Percentiles rank a stretch among this genome's conserved stretches.
phyloP scores from a whole-genome alignment of 176 grass and related monocot species.

The Thalia dealbata region DNA sequence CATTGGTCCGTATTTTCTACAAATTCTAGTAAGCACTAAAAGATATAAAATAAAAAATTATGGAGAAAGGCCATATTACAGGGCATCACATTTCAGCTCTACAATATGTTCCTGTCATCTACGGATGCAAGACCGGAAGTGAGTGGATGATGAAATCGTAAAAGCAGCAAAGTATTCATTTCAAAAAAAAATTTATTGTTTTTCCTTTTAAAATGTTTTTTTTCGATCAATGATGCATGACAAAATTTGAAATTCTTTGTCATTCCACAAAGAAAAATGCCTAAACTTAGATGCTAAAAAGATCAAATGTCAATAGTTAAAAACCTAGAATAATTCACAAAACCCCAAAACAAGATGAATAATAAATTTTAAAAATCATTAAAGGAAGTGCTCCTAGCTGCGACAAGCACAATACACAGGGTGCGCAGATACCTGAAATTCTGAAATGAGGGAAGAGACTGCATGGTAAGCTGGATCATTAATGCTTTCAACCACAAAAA shows the following conservation, averaged over 20 bases:
- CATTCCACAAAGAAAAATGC: neutral
- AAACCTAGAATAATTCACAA: neutral
- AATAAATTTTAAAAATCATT: too few species aligned
- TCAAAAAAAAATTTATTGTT: too few species aligned
- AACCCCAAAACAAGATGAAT: neutral
- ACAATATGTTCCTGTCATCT: neutral
- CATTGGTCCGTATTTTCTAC: neutral
- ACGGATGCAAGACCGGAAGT: neutral
- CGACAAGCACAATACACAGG: neutral
- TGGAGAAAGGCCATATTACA: neutral
- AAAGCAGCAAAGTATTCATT: neutral
- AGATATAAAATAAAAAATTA: neutral
- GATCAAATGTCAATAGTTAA: neutral
- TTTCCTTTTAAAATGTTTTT: neutral
- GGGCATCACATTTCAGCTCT: neutral
- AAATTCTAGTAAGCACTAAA: neutral
- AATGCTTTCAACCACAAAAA: constrained; percentile 81
- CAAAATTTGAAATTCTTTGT: neutral
- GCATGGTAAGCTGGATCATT: constrained; percentile 86
- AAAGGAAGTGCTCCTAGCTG: neutral
- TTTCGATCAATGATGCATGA: neutral
- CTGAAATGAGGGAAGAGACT: constrained; percentile 49
- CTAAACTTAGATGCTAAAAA: neutral
- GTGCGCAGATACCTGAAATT: constrained; percentile 50
- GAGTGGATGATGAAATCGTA: neutral